A percentile compares a stretch with the other conserved stretches of the same genome.
phyloP scores from a whole-genome alignment of 139 green algal genomes.

The Tetratostichococcus sp. region DNA sequence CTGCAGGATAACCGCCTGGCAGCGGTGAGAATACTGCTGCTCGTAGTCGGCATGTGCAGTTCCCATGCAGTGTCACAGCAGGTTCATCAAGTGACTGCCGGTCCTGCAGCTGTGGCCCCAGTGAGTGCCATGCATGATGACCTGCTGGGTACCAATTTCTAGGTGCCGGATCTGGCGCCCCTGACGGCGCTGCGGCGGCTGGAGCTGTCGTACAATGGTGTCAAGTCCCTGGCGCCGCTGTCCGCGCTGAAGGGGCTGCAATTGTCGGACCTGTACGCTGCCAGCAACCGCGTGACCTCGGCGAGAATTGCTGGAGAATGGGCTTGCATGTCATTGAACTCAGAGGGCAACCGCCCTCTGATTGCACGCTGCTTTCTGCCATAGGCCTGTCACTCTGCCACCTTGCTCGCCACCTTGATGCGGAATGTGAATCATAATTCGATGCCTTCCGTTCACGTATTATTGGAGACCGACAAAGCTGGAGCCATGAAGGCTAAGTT shows the following conservation, averaged over 20 bases:
- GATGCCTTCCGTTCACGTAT: too few species aligned
- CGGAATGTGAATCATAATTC: too few species aligned
- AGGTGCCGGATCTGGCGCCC: constrained; percentile 56
- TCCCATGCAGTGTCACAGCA: too few species aligned
- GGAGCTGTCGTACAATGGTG: constrained; percentile 88
- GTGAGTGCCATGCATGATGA: too few species aligned
- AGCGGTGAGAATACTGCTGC: constrained; percentile 22
- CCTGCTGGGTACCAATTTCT: too few species aligned
- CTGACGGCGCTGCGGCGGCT: constrained; percentile 58
- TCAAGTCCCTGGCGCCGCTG: constrained; percentile 61
- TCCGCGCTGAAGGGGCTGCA: constrained; percentile 19
- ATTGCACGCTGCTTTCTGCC: too few species aligned
- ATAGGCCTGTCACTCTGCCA: too few species aligned
- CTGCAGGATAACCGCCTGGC: constrained; percentile 81
- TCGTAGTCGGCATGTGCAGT: too few species aligned
- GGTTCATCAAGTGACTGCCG: too few species aligned
- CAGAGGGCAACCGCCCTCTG: too few species aligned
- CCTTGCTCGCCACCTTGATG: too few species aligned
- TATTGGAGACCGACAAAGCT: too few species aligned
- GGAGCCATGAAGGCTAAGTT: background rate
- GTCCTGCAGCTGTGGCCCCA: background rate
- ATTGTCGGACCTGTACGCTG: constrained; percentile 76
- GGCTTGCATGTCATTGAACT: background rate
- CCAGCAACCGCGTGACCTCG: constrained; percentile 78
- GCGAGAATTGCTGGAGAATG: constrained; percentile 18